Base-by-base conservation (phyloP, 2,329 filamentous ascomycete genomes). In the Aspergillus brunneoviolaceus region DNA sequence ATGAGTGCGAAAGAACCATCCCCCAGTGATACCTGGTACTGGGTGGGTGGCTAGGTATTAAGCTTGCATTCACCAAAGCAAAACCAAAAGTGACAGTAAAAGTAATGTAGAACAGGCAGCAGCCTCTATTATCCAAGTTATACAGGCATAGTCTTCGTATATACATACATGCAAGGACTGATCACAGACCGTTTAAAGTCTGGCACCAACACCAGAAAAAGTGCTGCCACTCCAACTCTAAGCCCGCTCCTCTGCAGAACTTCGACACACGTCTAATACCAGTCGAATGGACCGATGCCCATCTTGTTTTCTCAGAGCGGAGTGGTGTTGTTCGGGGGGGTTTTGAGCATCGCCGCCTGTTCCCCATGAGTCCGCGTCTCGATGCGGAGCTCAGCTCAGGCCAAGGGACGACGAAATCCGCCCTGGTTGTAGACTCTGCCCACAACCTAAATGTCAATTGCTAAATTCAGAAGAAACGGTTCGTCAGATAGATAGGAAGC, bases 261-360 rank as follows among this genome's bases (percentile, higher is more conserved):
- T 45, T 23, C 49, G 47, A 57, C 47, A 57, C 48, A 31, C 35
- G 51, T 55, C 51, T 47, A 55, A 16, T 33, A 35, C 52, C 49
- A 29, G 47, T 39, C 35, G 23, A 2, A 55, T 39, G 42, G 35
- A 59, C 39, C 23, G n/a, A 27, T 49, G 31, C 21, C 54, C 49
- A 57, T 58, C 51, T 11, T 59, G 42, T 58, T 60, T 63, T 64
- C 53, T 54, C 55, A 49, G 63, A 66, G 63, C 55, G 61, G 64
- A 65, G 64, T 66, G 51, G 57, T 63, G 39, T 45, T 55, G 54
- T 50, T 58, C 27, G 54, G 31, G 33, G 35, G 27, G 19, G 42
- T 33, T 33, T 33, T 58, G 49, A 39, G 39, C 21, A 19, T 55
- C 25, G 55, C 55, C 6, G 2, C 25, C 29, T 11, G n/a, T 19